Evolutionary conservation across 352 stramenopile genomes (phyloP).

Genomic region (Halophytophthora polymorphica): DNA sequence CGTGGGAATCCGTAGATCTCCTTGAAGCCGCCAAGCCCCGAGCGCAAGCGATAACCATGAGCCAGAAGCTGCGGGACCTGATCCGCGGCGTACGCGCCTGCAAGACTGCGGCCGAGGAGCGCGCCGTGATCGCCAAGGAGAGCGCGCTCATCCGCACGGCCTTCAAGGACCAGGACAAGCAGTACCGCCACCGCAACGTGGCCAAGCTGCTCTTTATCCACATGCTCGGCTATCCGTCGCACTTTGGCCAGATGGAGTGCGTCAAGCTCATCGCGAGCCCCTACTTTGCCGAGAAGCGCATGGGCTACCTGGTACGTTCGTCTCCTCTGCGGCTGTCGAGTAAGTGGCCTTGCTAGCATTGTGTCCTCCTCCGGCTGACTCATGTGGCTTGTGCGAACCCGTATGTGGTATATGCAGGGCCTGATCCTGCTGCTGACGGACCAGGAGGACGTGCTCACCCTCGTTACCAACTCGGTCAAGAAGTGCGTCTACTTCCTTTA

Average conservation of each 20-base stretch:
- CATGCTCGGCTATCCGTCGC: constrained; percentile 99
- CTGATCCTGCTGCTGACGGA: constrained; percentile 98
- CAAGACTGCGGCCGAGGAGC: constrained; percentile 99
- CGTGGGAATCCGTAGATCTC: constrained; percentile 1
- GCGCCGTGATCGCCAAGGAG: constrained; percentile 98
- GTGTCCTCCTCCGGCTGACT: background rate
- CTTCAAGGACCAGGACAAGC: constrained; percentile 97
- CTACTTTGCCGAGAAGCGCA: constrained; percentile 99
- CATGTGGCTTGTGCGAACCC: background rate
- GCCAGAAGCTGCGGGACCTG: constrained; percentile 97
- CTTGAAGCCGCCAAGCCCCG: background rate
- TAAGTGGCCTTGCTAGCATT: background rate
- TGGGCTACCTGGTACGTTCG: constrained; percentile 93
- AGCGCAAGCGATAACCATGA: constrained; percentile 69
- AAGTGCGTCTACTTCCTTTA: constrained; percentile 52
- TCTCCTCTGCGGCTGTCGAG: background rate
- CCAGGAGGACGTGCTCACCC: constrained; percentile 98
- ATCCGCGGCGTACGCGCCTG: constrained; percentile 97
- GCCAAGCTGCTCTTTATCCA: constrained; percentile 99
- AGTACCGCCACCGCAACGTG: constrained; percentile 98
- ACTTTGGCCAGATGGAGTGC: constrained; percentile 99
- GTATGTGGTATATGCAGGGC: constrained; percentile 28
- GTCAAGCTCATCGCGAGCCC: constrained; percentile 99
- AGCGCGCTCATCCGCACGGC: constrained; percentile 98
- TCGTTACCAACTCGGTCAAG: constrained; percentile 99